Conservation (phyloP, 768 basidiomycete species). For the Termitomyces sp. region DNA sequence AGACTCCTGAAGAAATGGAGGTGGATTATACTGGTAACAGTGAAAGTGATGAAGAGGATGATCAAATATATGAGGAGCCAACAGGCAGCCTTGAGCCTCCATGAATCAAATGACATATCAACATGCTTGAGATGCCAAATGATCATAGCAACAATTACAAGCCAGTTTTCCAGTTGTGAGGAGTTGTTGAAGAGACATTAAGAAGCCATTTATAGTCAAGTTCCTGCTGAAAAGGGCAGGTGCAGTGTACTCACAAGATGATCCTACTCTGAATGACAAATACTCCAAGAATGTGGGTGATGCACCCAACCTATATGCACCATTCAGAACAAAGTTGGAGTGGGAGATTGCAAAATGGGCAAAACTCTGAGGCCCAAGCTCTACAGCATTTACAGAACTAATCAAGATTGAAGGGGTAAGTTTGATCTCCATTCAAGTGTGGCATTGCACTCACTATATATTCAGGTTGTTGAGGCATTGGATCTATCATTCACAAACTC, state of each 20-base stretch:
- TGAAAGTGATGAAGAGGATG: neutral
- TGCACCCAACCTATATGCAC: conserved; percentile 20
- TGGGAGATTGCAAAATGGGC: conserved; percentile 41
- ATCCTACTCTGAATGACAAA: neutral
- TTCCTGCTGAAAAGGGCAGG: conserved; percentile 1
- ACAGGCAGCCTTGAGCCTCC: neutral
- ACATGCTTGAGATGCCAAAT: neutral
- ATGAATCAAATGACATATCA: neutral
- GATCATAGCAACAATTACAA: neutral
- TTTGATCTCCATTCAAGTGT: conserved; percentile 1
- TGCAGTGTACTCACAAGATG: neutral
- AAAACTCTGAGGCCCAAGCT: conserved; percentile 29
- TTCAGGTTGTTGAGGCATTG: conserved; percentile 17
- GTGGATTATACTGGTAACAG: neutral
- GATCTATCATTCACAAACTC: conserved; percentile 22
- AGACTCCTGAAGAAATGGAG: too few relatives aligned
- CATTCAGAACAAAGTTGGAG: conserved; percentile 30
- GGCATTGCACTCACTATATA: conserved; percentile 1
- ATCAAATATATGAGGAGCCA: neutral
- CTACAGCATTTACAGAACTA: conserved; percentile 35
- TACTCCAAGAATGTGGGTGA: neutral
- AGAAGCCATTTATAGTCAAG: conserved; percentile 1
- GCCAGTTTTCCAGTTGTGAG: neutral
- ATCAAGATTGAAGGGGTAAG: conserved; percentile 35
- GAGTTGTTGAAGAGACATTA: conserved; percentile 1